These are phyloP conservation scores for Triticum timopheevii DNA, from an alignment of 176 grass and related monocot genomes.

Conservation along the genomic window DNA sequence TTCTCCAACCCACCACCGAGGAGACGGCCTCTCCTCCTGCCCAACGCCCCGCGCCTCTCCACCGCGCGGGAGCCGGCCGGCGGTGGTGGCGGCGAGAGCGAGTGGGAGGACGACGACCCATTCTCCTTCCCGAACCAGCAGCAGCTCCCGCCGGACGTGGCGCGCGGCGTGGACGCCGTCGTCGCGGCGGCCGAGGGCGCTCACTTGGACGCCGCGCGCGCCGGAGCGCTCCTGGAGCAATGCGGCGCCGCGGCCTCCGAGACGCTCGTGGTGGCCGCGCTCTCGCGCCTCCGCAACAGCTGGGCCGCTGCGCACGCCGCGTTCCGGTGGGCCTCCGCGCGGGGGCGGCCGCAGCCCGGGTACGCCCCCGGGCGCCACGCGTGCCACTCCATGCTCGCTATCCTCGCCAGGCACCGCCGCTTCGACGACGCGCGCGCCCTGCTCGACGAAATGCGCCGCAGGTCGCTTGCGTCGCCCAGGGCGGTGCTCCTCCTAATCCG, in stretches of 20 bases:
- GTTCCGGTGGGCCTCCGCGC: conserved; percentile 71
- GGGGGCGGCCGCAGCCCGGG: conserved; percentile 15
- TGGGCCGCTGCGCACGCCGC: conserved; percentile 64
- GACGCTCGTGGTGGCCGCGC: conserved; percentile 56
- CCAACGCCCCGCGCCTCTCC: not conserved
- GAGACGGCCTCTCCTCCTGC: not conserved
- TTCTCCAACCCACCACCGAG: not conserved
- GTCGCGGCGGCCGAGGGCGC: conserved; percentile 40
- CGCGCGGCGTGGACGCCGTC: conserved; percentile 48
- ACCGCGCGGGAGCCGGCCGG: not conserved
- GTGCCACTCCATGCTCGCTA: conserved; percentile 76
- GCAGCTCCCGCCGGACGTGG: conserved; percentile 31
- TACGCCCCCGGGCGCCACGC: conserved; percentile 52
- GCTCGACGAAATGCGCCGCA: conserved; percentile 68
- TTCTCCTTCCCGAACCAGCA: conserved; percentile 47
- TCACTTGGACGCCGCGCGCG: conserved; percentile 17
- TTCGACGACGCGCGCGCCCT: conserved; percentile 72
- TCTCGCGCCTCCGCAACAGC: conserved; percentile 71
- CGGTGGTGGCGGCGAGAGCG: not conserved
- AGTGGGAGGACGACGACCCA: conserved; percentile 39
- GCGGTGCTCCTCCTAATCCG: conserved; percentile 58
- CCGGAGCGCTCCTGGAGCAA: conserved; percentile 36
- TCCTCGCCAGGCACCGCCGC: conserved; percentile 75
- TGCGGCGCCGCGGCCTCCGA: conserved; percentile 60
- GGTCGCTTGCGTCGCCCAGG: conserved; percentile 43